phyloP scores from a whole-genome alignment of 441 rosid species.

The Jatropha multifida region DNA sequence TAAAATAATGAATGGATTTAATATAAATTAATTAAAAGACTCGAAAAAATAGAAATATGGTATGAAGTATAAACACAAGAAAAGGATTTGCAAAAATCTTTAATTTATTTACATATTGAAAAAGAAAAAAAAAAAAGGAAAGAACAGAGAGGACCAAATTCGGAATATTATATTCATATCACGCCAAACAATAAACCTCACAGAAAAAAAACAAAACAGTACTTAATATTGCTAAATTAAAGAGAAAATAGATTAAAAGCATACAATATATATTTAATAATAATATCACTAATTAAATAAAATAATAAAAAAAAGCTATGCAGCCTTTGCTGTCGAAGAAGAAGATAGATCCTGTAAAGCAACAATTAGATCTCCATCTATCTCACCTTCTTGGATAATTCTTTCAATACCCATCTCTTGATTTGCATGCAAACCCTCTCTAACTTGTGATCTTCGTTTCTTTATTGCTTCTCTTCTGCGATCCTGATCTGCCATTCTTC shows the following conservation, averaged over 20 bases:
- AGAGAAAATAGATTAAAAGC: neutral
- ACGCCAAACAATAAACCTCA: neutral
- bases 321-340: conserved; percentile 39
- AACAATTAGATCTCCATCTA: conserved; percentile 39
- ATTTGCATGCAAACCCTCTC: conserved; percentile 17
- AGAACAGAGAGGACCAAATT: neutral
- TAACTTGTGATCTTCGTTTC: conserved; percentile 37
- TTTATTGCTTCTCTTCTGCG: conserved; percentile 47
- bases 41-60: no score
- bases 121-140: no score
- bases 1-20: no score
- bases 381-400: conserved; percentile 21
- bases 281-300: neutral
- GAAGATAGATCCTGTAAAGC: conserved; percentile 37
- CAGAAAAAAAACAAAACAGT: neutral
- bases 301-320: conserved; percentile 17
- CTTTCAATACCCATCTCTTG: conserved; percentile 28
- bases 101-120: no score
- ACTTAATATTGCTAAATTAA: neutral
- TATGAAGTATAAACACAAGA: no score
- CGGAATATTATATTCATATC: neutral
- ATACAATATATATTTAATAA: neutral
- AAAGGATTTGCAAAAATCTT: no score
- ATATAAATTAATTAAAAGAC: no score
- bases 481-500: conserved; percentile 57